Conservation (phyloP, 1,284 basidiomycete species). For the Ceratobasidium sp. region DNA sequence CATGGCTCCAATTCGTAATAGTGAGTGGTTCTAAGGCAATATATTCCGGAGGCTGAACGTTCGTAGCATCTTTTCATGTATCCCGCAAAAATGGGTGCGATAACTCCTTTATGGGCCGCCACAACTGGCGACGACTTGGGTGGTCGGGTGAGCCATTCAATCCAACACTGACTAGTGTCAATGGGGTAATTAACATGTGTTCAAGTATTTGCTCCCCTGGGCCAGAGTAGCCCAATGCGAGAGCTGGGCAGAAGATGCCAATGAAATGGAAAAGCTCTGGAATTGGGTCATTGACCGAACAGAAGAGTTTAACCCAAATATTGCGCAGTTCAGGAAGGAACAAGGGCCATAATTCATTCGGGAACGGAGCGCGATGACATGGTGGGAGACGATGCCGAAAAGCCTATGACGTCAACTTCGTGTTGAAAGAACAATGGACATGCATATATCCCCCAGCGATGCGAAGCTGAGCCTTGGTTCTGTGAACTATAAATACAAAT, state of each 20-base stretch:
- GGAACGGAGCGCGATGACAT: conserved; percentile 1
- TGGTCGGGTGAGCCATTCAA: conserved; percentile 25
- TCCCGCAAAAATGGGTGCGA: conserved; percentile 34
- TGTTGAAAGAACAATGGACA: conserved; percentile 35
- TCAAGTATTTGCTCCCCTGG: conserved; percentile 35
- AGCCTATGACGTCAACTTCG: not conserved
- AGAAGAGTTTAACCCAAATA: conserved; percentile 26
- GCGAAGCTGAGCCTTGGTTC: conserved; percentile 20
- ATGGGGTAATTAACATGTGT: not conserved
- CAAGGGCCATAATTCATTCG: not conserved
- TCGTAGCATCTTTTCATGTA: conserved; percentile 37
- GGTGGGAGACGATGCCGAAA: conserved; percentile 15
- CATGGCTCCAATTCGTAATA: conserved; percentile 10
- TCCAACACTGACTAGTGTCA: not conserved
- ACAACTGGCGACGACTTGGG: conserved; percentile 30
- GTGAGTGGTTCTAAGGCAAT: conserved; percentile 10
- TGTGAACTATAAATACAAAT: conserved; percentile 18
- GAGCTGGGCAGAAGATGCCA: conserved; percentile 35
- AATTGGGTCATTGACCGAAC: conserved; percentile 35
- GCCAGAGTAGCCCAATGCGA: conserved; percentile 29
- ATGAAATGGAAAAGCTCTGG: conserved; percentile 37
- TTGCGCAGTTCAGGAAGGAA: conserved; percentile 35
- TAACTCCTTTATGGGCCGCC: conserved; percentile 37
- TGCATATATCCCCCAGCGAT: conserved; percentile 3
- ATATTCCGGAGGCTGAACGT: not conserved